Base-by-base conservation (phyloP, 73 alveolate genomes). In the Stentor coeruleus region DNA sequence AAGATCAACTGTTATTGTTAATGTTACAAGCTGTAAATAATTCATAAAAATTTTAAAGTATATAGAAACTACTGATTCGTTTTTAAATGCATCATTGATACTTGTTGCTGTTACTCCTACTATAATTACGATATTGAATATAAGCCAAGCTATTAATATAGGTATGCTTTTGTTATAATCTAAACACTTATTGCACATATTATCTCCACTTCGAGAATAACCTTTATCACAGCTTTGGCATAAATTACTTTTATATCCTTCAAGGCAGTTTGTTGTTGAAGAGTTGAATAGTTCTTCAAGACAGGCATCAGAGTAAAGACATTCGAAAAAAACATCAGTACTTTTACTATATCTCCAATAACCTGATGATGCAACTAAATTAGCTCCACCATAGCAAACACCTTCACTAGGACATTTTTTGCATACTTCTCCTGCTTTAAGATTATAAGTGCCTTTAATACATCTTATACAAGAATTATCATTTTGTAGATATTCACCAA, bases 401-500 rank as follows among this genome's bases (percentile, higher is more conserved):
- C 59, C 80, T 60, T 38, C 80, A 6, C 28, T 38, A 60, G 80
- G 80, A 26, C 80, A 60, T 14, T 60, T 60, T 26, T 60, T 28
- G 36, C 80, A 60, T 14, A 14, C 14, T 60, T 60, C 58, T 14
- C 37, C 14, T 11, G 37, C 20, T 28, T 60, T 60, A 11, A 60
- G 28, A 60, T n/a, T 35, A 66, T 87, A 90, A 1, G 93, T 90
- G 11, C 91, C 93, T 41, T 83, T 83, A 2, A 92, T 84, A 59
- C 96, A 90, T 49, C 58, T 40, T 40, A 60, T 77, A 49, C 96
- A 90, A 0, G 91, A 87, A 33, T 76, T 84, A 3, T 60, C n/a
- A n/a, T n/a, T 87, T 42, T 86, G 49, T 38, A 87, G 57, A n/a
- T 88, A 91, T 81, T 91, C 96, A 0, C 96, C 96, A 35, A 76